These are phyloP conservation scores for Chlamydomonas schloesseri DNA, from an alignment of 139 green algal species.

Conservation along the genomic window DNA sequence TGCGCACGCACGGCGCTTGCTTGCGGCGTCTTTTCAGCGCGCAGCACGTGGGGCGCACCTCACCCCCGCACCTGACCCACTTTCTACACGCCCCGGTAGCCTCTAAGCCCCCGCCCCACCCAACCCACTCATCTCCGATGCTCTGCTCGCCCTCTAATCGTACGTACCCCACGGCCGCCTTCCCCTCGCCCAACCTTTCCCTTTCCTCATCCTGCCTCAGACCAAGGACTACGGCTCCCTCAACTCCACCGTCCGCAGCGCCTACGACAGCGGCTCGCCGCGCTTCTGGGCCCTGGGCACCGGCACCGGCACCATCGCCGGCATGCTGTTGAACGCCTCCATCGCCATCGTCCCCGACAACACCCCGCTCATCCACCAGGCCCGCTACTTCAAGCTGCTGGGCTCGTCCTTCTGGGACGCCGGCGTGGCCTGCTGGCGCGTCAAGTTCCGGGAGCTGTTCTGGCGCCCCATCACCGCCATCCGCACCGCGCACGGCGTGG, in stretches of 20 bases:
- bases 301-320: conserved; percentile 25
- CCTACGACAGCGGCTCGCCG: conserved; percentile 32
- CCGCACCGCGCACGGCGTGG: conserved; percentile 22
- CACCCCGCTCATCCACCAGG: conserved; percentile 9
- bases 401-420: conserved; percentile 11
- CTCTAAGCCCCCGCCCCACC: too few relatives aligned
- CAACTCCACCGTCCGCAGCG: conserved; percentile 18
- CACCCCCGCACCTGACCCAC: too few relatives aligned
- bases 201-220: neutral
- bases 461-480: conserved; percentile 60
- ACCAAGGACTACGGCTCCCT: neutral
- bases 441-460: conserved; percentile 48
- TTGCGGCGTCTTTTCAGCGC: too few relatives aligned
- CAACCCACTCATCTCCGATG: too few relatives aligned
- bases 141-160: too few relatives aligned
- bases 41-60: too few relatives aligned
- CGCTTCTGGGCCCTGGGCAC: conserved; percentile 47
- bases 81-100: too few relatives aligned
- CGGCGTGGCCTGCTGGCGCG: conserved; percentile 21
- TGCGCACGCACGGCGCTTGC: too few relatives aligned
- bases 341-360: neutral
- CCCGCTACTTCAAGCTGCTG: conserved; percentile 26
- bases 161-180: too few relatives aligned
- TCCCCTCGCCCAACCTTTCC: too few relatives aligned
- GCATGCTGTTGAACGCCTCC: neutral